Conservation (phyloP, 257 asterid species). For the Leptodermis oblonga region DNA sequence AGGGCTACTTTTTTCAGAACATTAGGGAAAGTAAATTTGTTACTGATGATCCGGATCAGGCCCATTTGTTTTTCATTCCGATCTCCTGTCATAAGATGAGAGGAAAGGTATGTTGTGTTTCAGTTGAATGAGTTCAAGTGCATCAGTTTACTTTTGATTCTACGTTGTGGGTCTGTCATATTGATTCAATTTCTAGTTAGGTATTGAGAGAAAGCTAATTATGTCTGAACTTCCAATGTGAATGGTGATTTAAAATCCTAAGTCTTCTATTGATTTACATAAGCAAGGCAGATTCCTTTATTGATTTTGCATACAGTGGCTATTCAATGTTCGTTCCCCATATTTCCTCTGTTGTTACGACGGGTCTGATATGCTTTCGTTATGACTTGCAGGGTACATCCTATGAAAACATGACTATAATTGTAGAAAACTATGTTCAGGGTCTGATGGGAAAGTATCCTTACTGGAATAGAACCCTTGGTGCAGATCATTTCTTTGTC, state of each 20-base stretch:
- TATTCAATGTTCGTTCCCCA: not conserved
- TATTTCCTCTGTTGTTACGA: not conserved
- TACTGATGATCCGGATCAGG: slow-evolving; percentile 80
- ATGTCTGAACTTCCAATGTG: not conserved
- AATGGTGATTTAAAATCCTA: not conserved
- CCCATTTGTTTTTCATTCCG: slow-evolving; percentile 92
- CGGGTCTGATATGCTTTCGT: slow-evolving; percentile 1
- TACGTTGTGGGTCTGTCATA: not conserved
- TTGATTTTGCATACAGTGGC: not conserved
- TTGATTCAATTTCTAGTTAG: not conserved
- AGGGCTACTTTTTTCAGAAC: slow-evolving; percentile 92
- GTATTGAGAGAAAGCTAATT: not conserved
- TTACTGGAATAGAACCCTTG: slow-evolving; percentile 95
- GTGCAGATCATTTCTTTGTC: slow-evolving; percentile 96
- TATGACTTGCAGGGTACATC: slow-evolving; percentile 77
- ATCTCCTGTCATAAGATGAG: slow-evolving; percentile 99
- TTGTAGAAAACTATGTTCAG: slow-evolving; percentile 80
- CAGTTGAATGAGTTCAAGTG: not conserved
- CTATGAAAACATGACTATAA: slow-evolving; percentile 89
- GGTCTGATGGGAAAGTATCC: slow-evolving; percentile 75
- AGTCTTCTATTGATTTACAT: not conserved
- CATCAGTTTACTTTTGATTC: not conserved
- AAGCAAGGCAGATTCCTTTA: too few species aligned
- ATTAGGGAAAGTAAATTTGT: slow-evolving; percentile 74
- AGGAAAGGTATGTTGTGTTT: slow-evolving; percentile 62